phyloP scores from a whole-genome alignment of 106 monocot species.

The Iris macrosiphon region DNA sequence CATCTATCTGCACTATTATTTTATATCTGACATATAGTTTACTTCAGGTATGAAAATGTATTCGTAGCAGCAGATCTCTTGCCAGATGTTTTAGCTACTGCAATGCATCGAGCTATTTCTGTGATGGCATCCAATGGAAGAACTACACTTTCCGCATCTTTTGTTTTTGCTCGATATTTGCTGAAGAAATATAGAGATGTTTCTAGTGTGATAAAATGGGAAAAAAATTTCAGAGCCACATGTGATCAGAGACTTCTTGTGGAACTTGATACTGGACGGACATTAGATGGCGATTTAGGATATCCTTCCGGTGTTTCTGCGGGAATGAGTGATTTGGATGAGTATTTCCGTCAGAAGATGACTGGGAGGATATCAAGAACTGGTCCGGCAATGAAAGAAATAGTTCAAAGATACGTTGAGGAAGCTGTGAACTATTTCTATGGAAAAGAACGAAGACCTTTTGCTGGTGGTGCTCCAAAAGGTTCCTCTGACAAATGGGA shows the following conservation, averaged over 20 bases:
- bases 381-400: conserved; percentile 62
- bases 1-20: neutral
- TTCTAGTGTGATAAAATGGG: conserved; percentile 68
- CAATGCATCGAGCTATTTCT: conserved; percentile 38
- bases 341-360: conserved; percentile 71
- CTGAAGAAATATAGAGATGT: conserved; percentile 72
- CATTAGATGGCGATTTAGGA: conserved; percentile 54
- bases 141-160: conserved; percentile 27
- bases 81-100: conserved; percentile 63
- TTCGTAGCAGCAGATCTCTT: conserved; percentile 71
- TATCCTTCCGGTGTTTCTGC: conserved; percentile 46
- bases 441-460: conserved; percentile 69
- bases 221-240: conserved; percentile 61
- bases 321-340: conserved; percentile 71
- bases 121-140: conserved; percentile 39
- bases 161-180: conserved; percentile 64
- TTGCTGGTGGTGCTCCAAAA: conserved; percentile 26
- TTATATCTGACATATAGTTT: neutral
- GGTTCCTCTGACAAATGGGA: conserved; percentile 47
- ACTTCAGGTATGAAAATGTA: conserved; percentile 80
- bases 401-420: conserved; percentile 80
- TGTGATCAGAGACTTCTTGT: conserved; percentile 82
- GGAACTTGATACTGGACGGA: conserved; percentile 66
- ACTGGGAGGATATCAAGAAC: conserved; percentile 58
- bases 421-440: conserved; percentile 54